A percentile compares a stretch with the other conserved stretches of the same genome.
phyloP scores from a whole-genome alignment of 2,329 filamentous ascomycete species.

The Stagonosporopsis tanaceti region DNA sequence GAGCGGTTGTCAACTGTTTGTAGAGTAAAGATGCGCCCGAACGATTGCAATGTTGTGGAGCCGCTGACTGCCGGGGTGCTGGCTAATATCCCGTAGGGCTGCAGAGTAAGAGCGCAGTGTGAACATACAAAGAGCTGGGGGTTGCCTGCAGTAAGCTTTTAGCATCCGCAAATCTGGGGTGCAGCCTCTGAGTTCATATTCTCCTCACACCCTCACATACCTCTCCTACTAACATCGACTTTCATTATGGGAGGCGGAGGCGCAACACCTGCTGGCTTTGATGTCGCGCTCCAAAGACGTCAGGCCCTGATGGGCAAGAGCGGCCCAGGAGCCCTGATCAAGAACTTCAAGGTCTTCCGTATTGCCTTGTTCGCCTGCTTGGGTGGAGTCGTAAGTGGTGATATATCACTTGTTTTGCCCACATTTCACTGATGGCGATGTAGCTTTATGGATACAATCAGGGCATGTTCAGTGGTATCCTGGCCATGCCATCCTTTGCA shows the following conservation, averaged over 20 bases:
- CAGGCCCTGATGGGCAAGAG: constrained; percentile 36
- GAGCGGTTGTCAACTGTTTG: background rate
- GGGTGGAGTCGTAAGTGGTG: constrained; percentile 51
- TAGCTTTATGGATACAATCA: constrained; percentile 75
- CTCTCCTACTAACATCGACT: background rate
- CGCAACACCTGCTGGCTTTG: constrained; percentile 27
- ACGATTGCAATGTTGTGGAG: constrained; percentile 10
- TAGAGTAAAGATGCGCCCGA: constrained; percentile 11
- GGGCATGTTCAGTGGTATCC: constrained; percentile 76
- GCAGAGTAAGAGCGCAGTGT: constrained; percentile 5
- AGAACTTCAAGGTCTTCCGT: constrained; percentile 62
- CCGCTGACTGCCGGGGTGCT: constrained; percentile 24
- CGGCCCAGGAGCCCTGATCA: constrained; percentile 59
- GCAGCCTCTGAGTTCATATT: background rate
- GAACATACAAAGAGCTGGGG: constrained; percentile 18
- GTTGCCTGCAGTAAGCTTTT: constrained; percentile 12
- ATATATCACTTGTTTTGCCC: background rate
- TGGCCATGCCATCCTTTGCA: constrained; percentile 60
- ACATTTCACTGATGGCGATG: background rate
- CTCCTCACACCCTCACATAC: background rate
- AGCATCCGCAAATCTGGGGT: constrained; percentile 12
- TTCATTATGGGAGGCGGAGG: constrained; percentile 37
- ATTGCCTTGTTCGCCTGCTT: constrained; percentile 64
- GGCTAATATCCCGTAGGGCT: constrained; percentile 26
- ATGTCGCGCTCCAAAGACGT: constrained; percentile 34